These are phyloP conservation scores for Paraleonurus japonicus DNA, from an alignment of 257 asterid species.

Conservation along the genomic window DNA sequence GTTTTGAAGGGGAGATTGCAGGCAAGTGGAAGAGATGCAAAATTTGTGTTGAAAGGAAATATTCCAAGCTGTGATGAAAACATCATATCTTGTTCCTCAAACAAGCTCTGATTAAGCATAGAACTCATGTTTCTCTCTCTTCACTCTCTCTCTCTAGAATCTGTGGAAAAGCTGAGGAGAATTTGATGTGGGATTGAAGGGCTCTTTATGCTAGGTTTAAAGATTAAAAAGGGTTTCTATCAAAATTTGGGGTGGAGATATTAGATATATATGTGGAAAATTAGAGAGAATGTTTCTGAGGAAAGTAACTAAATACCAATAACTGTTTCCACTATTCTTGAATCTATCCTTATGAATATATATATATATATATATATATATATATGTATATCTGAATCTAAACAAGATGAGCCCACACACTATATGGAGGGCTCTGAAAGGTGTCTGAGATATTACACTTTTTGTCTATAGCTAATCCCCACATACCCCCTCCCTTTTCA, in stretches of 20 bases:
- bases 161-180: not conserved
- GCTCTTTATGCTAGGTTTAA: slow-evolving; percentile 25
- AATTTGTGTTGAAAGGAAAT: slow-evolving; percentile 45
- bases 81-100: slow-evolving; percentile 62
- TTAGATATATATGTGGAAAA: slow-evolving; percentile 1
- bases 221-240: slow-evolving; percentile 2
- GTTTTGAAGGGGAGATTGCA: slow-evolving; percentile 50
- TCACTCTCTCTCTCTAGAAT: not conserved
- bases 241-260: slow-evolving; percentile 1
- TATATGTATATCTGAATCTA: slow-evolving; percentile 2
- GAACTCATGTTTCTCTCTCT: slow-evolving; percentile 22
- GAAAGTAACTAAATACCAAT: slow-evolving; percentile 5
- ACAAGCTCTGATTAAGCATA: slow-evolving; percentile 58
- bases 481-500: not conserved
- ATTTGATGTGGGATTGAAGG: not conserved
- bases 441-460: slow-evolving; percentile 33
- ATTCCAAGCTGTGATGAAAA: slow-evolving; percentile 59
- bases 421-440: slow-evolving; percentile 26
- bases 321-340: slow-evolving; percentile 24
- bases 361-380: not conserved
- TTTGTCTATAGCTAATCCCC: slow-evolving; percentile 24
- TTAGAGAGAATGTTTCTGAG: not conserved
- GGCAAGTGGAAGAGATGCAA: slow-evolving; percentile 36
- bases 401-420: slow-evolving; percentile 24
- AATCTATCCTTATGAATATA: not conserved